Evolutionary conservation across 441 rosid species (phyloP), one percentile per base, ranked within the genome.

Genomic region (Hura crepitans): DNA sequence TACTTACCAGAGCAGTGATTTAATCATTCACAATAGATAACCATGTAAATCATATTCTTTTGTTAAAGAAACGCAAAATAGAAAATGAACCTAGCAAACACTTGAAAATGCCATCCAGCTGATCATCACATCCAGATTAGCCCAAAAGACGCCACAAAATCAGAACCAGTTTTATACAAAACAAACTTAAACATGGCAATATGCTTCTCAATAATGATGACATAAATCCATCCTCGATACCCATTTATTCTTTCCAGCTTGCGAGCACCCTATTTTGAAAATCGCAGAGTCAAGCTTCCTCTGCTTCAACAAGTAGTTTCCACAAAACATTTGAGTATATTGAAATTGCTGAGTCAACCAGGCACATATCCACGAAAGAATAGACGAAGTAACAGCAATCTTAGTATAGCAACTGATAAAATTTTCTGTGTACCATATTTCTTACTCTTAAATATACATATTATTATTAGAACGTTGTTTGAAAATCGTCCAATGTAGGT

Each of bases 191-290:
- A 2, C 28, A 39, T 50, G n/a, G 5, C 8, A 2, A 31, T 42
- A 43, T 30, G 46, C n/a, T 30, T 65, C 37, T 13, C 66, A 57
- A 15, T 64, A 11, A 46, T 0, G 17, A 33, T n/a, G 17, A 23
- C 17, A 30, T 33, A 25, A 35, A 22, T 2, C 98, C 92, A 91
- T 91, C 72, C 99, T 84, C 5, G 90, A 89, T 65, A 94, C 90
- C 99, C 99, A 94, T 71, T 86, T 89, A 77, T 90, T 89, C 79
- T 86, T 90, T 39, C 82, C 91, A 70, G 89, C 96, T 72, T 92
- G 97, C 5, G 87, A 69, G 75, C 85, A 77, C 20, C 94, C 99
- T 74, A 94, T 89, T 64, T 80, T 85, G 85, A 85, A 90, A 54
- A 89, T 81, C 0, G 85, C 69, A 70, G 90, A 83, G 68, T 81